phyloP scores from a whole-genome alignment of 768 basidiomycete genomes.

The Clavulina sp. region DNA sequence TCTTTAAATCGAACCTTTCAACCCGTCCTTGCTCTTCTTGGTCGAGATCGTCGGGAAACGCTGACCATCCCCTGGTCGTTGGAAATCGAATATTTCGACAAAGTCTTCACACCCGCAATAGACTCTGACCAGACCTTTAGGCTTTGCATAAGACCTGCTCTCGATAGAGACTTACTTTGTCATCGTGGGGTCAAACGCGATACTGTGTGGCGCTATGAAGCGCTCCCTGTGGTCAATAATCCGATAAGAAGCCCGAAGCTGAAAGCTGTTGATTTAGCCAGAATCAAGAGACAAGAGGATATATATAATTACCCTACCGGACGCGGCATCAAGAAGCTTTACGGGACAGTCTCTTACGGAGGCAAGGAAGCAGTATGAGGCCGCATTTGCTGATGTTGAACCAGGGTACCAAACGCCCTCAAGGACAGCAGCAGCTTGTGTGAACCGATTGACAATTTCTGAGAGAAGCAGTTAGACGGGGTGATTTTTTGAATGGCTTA shows the following conservation, averaged over 20 bases:
- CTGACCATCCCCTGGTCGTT: conserved; percentile 52
- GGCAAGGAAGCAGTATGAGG: conserved; percentile 65
- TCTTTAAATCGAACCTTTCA: conserved; percentile 47
- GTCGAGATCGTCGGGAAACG: conserved; percentile 54
- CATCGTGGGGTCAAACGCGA: conserved; percentile 56
- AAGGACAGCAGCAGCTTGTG: conserved; percentile 53
- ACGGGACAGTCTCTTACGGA: conserved; percentile 77
- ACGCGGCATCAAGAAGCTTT: conserved; percentile 61
- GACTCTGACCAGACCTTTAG: conserved; percentile 27
- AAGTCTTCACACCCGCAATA: conserved; percentile 80
- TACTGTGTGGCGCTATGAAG: conserved; percentile 67
- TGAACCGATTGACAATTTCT: too few species aligned
- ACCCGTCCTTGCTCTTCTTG: conserved; percentile 63
- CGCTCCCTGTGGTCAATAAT: conserved; percentile 92
- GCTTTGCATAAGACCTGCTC: not conserved
- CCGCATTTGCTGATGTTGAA: conserved; percentile 38
- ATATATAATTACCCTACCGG: conserved; percentile 39
- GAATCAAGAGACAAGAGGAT: not conserved
- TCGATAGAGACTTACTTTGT: conserved; percentile 32
- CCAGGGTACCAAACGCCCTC: conserved; percentile 77
- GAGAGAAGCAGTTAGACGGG: too few species aligned
- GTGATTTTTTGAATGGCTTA: too few species aligned
- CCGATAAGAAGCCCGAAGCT: conserved; percentile 82
- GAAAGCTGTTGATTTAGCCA: not conserved
- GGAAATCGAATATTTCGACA: conserved; percentile 70